Evolutionary conservation across 257 asterid genomes (phyloP).

Genomic region (Verbascum thapsus): DNA sequence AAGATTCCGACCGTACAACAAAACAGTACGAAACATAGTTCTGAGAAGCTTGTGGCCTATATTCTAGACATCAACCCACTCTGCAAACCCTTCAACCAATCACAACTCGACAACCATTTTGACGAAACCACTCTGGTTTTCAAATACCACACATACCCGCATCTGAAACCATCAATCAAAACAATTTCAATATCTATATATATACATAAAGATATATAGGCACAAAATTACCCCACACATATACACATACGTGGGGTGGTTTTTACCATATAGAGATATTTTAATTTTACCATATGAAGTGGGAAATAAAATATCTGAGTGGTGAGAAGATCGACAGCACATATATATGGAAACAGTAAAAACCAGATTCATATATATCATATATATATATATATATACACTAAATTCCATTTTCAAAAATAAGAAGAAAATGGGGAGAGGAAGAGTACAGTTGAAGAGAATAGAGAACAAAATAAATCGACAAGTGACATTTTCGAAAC

Average conservation of each 20-base stretch:
- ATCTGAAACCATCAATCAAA: slow-evolving; percentile 29
- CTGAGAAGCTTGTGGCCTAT: slow-evolving; percentile 17
- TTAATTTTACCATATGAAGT: slow-evolving; percentile 30
- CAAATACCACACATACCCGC: slow-evolving; percentile 26
- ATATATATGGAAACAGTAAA: slow-evolving; percentile 36
- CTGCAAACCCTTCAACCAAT: slow-evolving; percentile 51
- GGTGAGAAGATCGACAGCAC: slow-evolving; percentile 35
- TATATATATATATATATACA: not conserved
- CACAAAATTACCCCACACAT: slow-evolving; percentile 24
- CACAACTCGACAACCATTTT: slow-evolving; percentile 52
- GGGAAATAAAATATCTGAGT: slow-evolving; percentile 31
- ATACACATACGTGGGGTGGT: not conserved
- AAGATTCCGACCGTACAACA: slow-evolving; percentile 3
- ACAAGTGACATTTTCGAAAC: slow-evolving; percentile 82
- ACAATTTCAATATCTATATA: too few species aligned
- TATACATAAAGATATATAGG: too few species aligned
- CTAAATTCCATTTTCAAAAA: too few species aligned
- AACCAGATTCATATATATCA: slow-evolving; percentile 4
- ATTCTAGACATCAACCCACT: slow-evolving; percentile 11
- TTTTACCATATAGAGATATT: too few species aligned
- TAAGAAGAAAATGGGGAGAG: slow-evolving; percentile 69
- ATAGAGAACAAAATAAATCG: slow-evolving; percentile 84
- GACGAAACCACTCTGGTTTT: slow-evolving; percentile 56
- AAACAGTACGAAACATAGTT: slow-evolving; percentile 10
- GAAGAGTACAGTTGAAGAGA: slow-evolving; percentile 81